phyloP scores from a whole-genome alignment of 441 rosid genomes.

The Adansonia grandidieri region DNA sequence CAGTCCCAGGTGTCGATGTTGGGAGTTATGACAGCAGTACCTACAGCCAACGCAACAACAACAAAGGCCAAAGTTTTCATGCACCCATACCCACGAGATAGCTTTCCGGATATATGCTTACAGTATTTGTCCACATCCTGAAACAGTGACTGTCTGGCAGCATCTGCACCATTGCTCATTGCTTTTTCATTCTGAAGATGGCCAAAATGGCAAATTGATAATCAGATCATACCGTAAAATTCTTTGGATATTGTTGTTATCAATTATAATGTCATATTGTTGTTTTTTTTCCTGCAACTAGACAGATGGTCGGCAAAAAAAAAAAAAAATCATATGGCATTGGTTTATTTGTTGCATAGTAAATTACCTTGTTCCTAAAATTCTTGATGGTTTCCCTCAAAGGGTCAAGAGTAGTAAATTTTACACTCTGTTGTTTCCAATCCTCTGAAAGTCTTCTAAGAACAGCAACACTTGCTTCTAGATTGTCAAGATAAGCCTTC shows the following conservation, averaged over 20 bases:
- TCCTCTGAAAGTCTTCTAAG: slow-evolving; percentile 63
- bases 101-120: slow-evolving; percentile 52
- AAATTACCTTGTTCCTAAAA: slow-evolving; percentile 70
- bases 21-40: slow-evolving; percentile 51
- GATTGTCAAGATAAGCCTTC: slow-evolving; percentile 66
- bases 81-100: slow-evolving; percentile 57
- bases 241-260: neutral
- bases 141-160: slow-evolving; percentile 41
- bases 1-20: slow-evolving; percentile 46
- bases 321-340: neutral
- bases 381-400: slow-evolving; percentile 59
- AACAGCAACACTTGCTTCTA: slow-evolving; percentile 67
- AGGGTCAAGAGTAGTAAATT: slow-evolving; percentile 53
- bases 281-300: neutral
- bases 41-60: slow-evolving; percentile 47
- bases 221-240: neutral
- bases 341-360: neutral
- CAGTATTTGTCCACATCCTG: slow-evolving; percentile 72
- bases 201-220: neutral
- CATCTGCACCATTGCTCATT: slow-evolving; percentile 45
- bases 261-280: neutral
- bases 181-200: slow-evolving; percentile 68
- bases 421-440: slow-evolving; percentile 61
- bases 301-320: neutral
- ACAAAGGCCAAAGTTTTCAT: slow-evolving; percentile 48